phyloP scores from a whole-genome alignment of 2,329 filamentous ascomycete species.

The Penicillium psychrosexuale region DNA sequence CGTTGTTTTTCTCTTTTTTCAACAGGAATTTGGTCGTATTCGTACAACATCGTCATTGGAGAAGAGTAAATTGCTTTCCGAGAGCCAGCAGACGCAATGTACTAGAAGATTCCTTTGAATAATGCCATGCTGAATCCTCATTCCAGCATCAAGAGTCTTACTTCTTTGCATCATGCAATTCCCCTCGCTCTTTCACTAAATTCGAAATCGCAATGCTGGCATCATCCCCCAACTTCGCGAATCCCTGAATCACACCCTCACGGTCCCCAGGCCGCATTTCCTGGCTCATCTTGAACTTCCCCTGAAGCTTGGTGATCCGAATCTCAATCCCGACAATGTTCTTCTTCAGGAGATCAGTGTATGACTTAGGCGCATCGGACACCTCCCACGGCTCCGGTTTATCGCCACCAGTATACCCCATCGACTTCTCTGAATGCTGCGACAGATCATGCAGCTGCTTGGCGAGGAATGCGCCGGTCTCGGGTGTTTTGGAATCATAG shows the following conservation, averaged over 20 bases:
- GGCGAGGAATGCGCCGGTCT: constrained; percentile 54
- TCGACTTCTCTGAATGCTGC: constrained; percentile 44
- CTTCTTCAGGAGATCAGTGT: constrained; percentile 57
- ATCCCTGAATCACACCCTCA: constrained; percentile 57
- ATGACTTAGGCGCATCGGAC: constrained; percentile 56
- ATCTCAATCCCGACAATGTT: constrained; percentile 61
- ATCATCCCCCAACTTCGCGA: constrained; percentile 46
- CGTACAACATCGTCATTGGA: too few species aligned
- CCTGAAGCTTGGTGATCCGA: constrained; percentile 52
- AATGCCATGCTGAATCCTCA: too few species aligned
- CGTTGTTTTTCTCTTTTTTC: neutral
- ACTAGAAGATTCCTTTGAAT: neutral
- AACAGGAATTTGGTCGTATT: too few species aligned
- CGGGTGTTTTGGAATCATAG: constrained; percentile 47
- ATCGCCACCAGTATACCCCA: constrained; percentile 50
- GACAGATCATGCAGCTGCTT: constrained; percentile 32
- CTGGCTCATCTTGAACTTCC: constrained; percentile 67
- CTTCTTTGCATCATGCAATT: constrained; percentile 12
- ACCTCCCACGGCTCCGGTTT: constrained; percentile 58
- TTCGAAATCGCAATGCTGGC: constrained; percentile 31
- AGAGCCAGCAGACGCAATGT: neutral
- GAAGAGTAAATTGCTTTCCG: neutral
- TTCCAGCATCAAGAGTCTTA: neutral
- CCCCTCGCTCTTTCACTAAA: constrained; percentile 19
- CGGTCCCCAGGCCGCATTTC: constrained; percentile 54